These are phyloP conservation scores for Paecilomyces dactylethromorphus DNA, from an alignment of 2,329 filamentous ascomycete genomes.

Conservation along the genomic window DNA sequence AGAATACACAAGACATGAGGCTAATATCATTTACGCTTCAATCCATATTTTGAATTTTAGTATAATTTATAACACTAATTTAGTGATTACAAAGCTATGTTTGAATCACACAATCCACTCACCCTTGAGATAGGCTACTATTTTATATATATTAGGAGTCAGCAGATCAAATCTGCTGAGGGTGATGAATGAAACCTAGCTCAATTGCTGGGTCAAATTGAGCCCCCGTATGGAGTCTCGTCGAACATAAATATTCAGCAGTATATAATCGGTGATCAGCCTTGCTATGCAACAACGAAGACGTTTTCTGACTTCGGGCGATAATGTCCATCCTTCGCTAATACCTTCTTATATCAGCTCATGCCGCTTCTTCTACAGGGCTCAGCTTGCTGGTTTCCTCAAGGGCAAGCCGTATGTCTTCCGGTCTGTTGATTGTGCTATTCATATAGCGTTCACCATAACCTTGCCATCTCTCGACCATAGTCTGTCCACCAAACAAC, in stretches of 20 bases:
- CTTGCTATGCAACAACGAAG: neutral
- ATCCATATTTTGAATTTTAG: neutral
- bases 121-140: neutral
- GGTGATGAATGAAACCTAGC: neutral
- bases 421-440: neutral
- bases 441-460: slow-evolving; percentile 2
- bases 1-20: no score
- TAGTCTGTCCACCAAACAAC: slow-evolving; percentile 1
- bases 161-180: neutral
- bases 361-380: neutral
- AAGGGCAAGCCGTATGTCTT: neutral
- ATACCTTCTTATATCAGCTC: neutral
- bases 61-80: neutral
- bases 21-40: no score
- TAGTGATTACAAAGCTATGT: neutral
- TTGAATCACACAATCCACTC: neutral
- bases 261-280: neutral
- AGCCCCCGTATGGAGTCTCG: neutral
- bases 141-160: neutral
- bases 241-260: neutral
- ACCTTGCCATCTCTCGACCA: slow-evolving; percentile 3
- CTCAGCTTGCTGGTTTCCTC: neutral
- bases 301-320: neutral
- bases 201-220: neutral
- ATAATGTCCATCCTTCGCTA: neutral